Evolutionary conservation across 2,329 filamentous ascomycete species (phyloP), one percentile per base, ranked within the genome.

Genomic region (Aspergillus versicolor): DNA sequence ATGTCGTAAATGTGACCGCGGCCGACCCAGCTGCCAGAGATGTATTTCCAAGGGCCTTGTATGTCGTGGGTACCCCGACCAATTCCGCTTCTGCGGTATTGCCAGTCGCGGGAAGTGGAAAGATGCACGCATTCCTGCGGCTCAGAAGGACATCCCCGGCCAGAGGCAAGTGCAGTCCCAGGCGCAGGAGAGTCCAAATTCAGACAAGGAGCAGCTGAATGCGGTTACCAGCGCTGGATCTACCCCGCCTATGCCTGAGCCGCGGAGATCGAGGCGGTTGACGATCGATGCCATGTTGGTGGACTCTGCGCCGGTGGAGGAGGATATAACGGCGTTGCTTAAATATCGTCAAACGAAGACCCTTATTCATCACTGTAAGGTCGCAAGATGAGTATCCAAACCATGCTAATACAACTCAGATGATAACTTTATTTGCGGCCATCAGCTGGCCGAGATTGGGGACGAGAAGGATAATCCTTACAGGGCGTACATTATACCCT

Each of bases 21-120:
- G 57, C 21, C 64, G 67, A n/a, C 70, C 69, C 4, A 60, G 58
- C 15, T 72, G 70, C 42, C 63, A 66, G 52, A 63, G 69, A 22
- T 72, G 70, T 42, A 60, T 68, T 15, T 63, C 62, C 11, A 72
- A 70, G 47, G 70, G 70, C 34, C 57, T 71, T 15, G 54, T 67
- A 44, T 72, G 70, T 52, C 65, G 61, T 37, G 69, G 68, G 13
- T 71, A 71, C 47, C 69, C 69, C 2, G 69, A 71, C 6, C 69
- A 68, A n/a, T 71, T 69, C 53, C 62, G 67, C 2, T 71, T 71
- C 21, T 68, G 67, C 42, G 68, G 68, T 1, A 62, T 71, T 22
- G 67, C 68, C 19, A 70, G 63, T 52, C 65, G 68, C 8, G 69
- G 69, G 4, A 70, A 67, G 44, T 71, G 68, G 69, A 71, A 69